Evolutionary conservation across 331 rosid genomes (phyloP).

Genomic region (Arachis monticola): DNA sequence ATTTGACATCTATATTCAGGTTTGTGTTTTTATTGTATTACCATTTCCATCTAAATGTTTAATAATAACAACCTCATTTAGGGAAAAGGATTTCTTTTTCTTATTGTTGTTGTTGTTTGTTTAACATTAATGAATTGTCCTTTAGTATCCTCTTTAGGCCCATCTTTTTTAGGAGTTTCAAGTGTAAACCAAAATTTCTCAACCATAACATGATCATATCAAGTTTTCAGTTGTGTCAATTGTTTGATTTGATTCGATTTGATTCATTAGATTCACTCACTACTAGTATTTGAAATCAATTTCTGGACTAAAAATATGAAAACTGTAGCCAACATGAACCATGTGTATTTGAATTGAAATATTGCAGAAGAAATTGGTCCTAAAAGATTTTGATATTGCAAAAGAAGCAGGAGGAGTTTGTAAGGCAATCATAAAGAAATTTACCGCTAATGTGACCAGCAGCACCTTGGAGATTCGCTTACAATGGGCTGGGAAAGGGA

Average conservation of each 20-base stretch:
- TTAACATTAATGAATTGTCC: neutral
- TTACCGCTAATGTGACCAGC: slow-evolving; percentile 40
- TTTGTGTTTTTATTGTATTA: slow-evolving; percentile 14
- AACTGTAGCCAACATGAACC: slow-evolving; percentile 11
- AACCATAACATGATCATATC: neutral
- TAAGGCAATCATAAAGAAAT: slow-evolving; percentile 38
- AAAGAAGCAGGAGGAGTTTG: slow-evolving; percentile 63
- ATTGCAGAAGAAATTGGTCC: slow-evolving; percentile 58
- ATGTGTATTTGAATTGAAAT: slow-evolving; percentile 22
- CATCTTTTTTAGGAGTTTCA: neutral
- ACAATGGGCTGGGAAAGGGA: slow-evolving; percentile 90
- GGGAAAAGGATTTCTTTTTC: neutral
- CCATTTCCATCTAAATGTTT: slow-evolving; percentile 6
- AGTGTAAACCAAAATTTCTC: neutral
- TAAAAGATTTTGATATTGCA: slow-evolving; percentile 66
- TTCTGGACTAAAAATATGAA: neutral
- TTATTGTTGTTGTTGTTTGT: neutral
- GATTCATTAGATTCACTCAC: neutral
- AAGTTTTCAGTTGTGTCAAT: neutral
- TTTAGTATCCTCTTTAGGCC: neutral
- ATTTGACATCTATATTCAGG: slow-evolving; percentile 86
- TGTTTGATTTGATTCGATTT: neutral
- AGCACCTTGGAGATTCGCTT: slow-evolving; percentile 68
- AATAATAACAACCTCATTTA: neutral
- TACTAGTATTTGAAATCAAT: neutral